Percentiles rank a stretch among this genome's conserved stretches.
Evolutionary conservation across 2,329 filamentous ascomycete species (phyloP).

Genomic region (Zopfia rhizophila): DNA sequence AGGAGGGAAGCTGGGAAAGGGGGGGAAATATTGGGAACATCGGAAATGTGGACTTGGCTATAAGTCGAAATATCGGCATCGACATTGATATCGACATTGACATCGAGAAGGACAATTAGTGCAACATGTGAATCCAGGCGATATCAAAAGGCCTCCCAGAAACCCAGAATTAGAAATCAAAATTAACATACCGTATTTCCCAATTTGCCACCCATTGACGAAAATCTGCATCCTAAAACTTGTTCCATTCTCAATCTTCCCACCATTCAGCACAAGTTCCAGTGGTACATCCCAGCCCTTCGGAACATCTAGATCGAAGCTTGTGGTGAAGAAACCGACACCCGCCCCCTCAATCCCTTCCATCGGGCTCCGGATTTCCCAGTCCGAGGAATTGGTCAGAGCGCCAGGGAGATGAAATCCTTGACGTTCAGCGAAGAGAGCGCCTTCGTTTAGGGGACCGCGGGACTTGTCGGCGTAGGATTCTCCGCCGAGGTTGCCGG

Average conservation of each 20-base stretch:
- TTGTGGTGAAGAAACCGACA: slow-evolving; percentile 65
- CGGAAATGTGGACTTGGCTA: no score
- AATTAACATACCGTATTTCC: slow-evolving; percentile 59
- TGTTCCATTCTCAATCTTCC: slow-evolving; percentile 23
- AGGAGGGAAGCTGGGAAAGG: no score
- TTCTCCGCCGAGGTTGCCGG: slow-evolving; percentile 72
- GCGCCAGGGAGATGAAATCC: slow-evolving; percentile 66
- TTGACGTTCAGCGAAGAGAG: slow-evolving; percentile 68
- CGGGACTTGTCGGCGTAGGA: slow-evolving; percentile 65
- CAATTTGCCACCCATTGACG: slow-evolving; percentile 78
- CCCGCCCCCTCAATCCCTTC: slow-evolving; percentile 60
- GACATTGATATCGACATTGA: no score
- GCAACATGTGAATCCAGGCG: no score
- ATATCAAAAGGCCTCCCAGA: no score
- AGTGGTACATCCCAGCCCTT: slow-evolving; percentile 67
- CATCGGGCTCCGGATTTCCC: slow-evolving; percentile 53
- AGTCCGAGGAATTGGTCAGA: slow-evolving; percentile 13
- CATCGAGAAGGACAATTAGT: no score
- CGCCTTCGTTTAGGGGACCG: slow-evolving; percentile 71
- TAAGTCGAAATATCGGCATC: no score
- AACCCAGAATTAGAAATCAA: no score
- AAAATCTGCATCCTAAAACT: slow-evolving; percentile 70
- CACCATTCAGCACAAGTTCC: slow-evolving; percentile 61
- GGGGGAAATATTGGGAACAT: no score
- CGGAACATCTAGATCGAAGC: slow-evolving; percentile 64